Percentiles rank a stretch among this genome's conserved stretches.
phyloP scores from a whole-genome alignment of 768 basidiomycete genomes.

The Russula sp. region DNA sequence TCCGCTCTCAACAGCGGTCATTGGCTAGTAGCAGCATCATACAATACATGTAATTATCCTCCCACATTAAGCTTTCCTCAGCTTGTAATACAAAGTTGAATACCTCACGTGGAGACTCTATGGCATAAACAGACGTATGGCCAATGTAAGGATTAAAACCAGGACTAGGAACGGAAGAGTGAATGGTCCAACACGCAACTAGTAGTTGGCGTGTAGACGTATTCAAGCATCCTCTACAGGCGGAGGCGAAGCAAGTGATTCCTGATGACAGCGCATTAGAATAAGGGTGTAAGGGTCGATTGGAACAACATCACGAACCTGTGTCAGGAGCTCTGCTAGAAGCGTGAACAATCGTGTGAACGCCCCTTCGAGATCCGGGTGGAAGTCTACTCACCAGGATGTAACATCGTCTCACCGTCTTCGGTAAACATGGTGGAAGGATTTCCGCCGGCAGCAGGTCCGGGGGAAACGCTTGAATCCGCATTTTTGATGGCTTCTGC shows the following conservation, averaged over 20 bases:
- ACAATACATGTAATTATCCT: slow-evolving; percentile 21
- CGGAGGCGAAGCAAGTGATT: slow-evolving; percentile 68
- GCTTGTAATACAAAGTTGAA: slow-evolving; percentile 30
- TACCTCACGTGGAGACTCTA: slow-evolving; percentile 15
- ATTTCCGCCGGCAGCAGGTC: slow-evolving; percentile 42
- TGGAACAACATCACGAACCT: slow-evolving; percentile 36
- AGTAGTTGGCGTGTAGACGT: neutral
- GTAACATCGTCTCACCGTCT: slow-evolving; percentile 62
- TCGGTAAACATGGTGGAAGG: slow-evolving; percentile 48
- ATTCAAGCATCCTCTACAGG: slow-evolving; percentile 36
- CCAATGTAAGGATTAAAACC: neutral
- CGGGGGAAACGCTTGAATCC: slow-evolving; percentile 15
- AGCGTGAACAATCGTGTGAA: slow-evolving; percentile 14
- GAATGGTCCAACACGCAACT: neutral
- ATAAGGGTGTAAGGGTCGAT: slow-evolving; percentile 16
- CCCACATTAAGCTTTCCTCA: slow-evolving; percentile 33
- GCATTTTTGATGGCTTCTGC: neutral
- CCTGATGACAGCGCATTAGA: slow-evolving; percentile 33
- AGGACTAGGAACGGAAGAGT: neutral
- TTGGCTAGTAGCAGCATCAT: slow-evolving; percentile 20
- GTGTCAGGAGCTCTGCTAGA: slow-evolving; percentile 56
- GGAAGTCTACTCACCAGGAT: slow-evolving; percentile 47
- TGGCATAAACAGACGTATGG: neutral
- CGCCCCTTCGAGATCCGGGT: neutral
- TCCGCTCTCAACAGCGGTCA: slow-evolving; percentile 38